Percentiles rank a stretch among this genome's conserved stretches.
phyloP scores from a whole-genome alignment of 768 basidiomycete genomes.

The Lentinula edodes region DNA sequence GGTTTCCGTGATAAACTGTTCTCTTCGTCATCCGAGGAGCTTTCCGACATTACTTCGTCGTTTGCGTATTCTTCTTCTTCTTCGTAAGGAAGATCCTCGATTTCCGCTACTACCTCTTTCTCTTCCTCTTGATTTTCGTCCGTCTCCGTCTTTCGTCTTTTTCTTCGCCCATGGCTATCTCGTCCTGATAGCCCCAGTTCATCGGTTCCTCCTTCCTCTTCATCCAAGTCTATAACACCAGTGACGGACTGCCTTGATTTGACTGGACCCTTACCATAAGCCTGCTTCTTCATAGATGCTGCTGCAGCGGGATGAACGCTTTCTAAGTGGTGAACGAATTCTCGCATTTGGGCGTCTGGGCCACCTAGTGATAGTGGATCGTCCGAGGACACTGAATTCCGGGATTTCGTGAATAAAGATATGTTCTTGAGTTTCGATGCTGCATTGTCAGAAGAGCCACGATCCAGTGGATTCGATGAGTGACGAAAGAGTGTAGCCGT shows the following conservation, averaged over 20 bases:
- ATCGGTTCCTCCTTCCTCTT: conserved; percentile 31
- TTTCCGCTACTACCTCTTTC: conserved; percentile 16
- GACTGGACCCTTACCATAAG: conserved; percentile 3
- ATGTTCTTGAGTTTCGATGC: conserved; percentile 21
- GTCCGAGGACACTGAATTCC: conserved; percentile 38
- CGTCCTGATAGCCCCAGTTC: conserved; percentile 19
- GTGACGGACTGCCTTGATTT: conserved; percentile 14
- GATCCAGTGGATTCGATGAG: conserved; percentile 71
- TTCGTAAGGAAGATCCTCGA: conserved; percentile 20
- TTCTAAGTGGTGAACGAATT: conserved; percentile 17
- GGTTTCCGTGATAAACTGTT: conserved; percentile 51
- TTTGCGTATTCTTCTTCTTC: conserved; percentile 25
- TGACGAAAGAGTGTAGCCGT: conserved; percentile 53
- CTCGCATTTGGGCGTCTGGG: not conserved
- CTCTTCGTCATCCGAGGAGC: conserved; percentile 50
- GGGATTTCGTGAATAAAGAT: conserved; percentile 23
- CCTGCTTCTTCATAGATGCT: conserved; percentile 16
- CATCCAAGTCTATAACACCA: conserved; percentile 42
- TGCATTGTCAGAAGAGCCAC: conserved; percentile 49
- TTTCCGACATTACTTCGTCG: conserved; percentile 20
- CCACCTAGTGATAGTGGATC: conserved; percentile 28
- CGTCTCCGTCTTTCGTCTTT: conserved; percentile 8
- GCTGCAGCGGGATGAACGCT: conserved; percentile 13
- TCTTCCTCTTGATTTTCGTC: conserved; percentile 19
- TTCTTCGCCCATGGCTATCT: conserved; percentile 9